These are phyloP conservation scores for Symbiodinium pilosum DNA, from an alignment of 73 alveolate species.

Conservation along the genomic window DNA sequence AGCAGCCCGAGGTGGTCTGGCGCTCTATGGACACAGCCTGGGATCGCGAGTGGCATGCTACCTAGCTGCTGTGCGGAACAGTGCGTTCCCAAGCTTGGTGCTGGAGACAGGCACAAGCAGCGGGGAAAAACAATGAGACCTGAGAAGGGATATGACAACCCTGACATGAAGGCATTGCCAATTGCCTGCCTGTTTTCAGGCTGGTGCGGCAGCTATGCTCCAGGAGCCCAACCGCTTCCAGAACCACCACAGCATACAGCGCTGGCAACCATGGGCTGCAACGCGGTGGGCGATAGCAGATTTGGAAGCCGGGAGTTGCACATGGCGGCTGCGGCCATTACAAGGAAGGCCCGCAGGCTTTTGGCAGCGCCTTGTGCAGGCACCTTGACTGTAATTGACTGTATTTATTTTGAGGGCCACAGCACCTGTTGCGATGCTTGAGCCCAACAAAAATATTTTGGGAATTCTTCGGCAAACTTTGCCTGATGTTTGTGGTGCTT, in stretches of 20 bases:
- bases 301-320: conserved; percentile 62
- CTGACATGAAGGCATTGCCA: not conserved
- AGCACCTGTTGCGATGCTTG: not conserved
- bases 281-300: conserved; percentile 88
- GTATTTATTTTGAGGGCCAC: too few species aligned
- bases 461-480: not conserved
- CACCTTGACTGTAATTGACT: not conserved
- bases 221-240: conserved; percentile 70
- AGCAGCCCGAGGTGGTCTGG: not conserved
- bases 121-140: too few species aligned
- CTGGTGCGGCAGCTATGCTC: conserved; percentile 80
- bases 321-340: conserved; percentile 32
- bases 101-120: conserved; percentile 36
- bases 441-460: not conserved
- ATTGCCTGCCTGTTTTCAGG: conserved; percentile 8
- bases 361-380: not conserved
- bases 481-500: not conserved
- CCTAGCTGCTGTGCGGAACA: conserved; percentile 33
- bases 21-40: conserved; percentile 39
- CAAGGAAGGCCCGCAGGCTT: conserved; percentile 55
- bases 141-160: too few species aligned
- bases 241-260: conserved; percentile 87
- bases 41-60: conserved; percentile 89
- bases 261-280: conserved; percentile 90
- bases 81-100: conserved; percentile 28